These are phyloP conservation scores for Suhomyces prunicola DNA, from an alignment of 805 yeast species.

Conservation along the genomic window DNA sequence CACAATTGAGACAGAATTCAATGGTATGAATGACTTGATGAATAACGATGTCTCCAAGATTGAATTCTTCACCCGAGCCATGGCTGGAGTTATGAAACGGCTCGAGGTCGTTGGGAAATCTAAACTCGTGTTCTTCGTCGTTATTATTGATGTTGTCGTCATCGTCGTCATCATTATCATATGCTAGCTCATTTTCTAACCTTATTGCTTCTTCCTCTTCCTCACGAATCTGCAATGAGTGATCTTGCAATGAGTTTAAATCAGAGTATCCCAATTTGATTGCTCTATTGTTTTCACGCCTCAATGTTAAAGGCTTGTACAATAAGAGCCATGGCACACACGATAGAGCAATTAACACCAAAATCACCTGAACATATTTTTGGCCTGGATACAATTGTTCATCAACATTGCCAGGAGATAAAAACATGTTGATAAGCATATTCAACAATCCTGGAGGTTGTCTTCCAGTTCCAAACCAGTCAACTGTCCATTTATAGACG, in stretches of 20 bases:
- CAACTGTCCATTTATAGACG: slow-evolving; percentile 89
- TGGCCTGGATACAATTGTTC: slow-evolving; percentile 83
- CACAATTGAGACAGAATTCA: slow-evolving; percentile 95
- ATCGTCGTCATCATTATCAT: slow-evolving; percentile 20
- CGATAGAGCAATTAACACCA: slow-evolving; percentile 71
- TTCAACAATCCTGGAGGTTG: slow-evolving; percentile 92
- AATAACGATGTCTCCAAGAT: slow-evolving; percentile 91
- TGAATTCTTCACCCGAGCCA: slow-evolving; percentile 56
- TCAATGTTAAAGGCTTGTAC: slow-evolving; percentile 74
- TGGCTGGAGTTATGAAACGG: slow-evolving; percentile 36
- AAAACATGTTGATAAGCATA: slow-evolving; percentile 93
- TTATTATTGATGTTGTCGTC: slow-evolving; percentile 13
- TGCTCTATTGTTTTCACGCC: slow-evolving; percentile 52
- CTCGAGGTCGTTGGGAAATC: slow-evolving; percentile 36
- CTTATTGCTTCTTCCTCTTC: slow-evolving; percentile 30
- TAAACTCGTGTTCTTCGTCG: slow-evolving; percentile 18
- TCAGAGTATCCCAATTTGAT: slow-evolving; percentile 39
- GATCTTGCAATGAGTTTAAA: slow-evolving; percentile 27
- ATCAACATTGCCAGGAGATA: slow-evolving; percentile 85
- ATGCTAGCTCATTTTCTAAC: slow-evolving; percentile 11
- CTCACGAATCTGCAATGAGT: slow-evolving; percentile 36
- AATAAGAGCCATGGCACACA: slow-evolving; percentile 93
- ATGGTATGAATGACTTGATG: slow-evolving; percentile 97
- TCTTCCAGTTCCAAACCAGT: slow-evolving; percentile 75
- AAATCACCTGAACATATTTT: slow-evolving; percentile 63